Base-by-base conservation (phyloP, 768 basidiomycete genomes). In the Coprinopsis sp. region DNA sequence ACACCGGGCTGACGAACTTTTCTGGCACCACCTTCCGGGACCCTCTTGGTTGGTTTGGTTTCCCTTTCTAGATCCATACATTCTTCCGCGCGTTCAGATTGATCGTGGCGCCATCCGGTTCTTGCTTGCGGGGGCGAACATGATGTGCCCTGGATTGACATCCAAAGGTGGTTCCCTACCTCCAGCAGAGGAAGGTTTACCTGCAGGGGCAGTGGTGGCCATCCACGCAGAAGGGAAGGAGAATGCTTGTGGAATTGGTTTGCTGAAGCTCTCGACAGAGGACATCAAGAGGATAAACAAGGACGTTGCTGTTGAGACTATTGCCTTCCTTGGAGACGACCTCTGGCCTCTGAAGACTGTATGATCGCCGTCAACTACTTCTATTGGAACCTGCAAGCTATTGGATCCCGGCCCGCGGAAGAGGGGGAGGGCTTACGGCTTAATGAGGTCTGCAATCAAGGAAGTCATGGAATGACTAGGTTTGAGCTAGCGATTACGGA, bases 31-130 rank as follows among this genome's bases (percentile, higher is more conserved):
- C 10, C 22, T 19, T 30, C 23, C 37, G 25, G 29, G 40, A 46
- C 45, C 16, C 24, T 33, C 12, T 48, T 34, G 40, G 46, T 49
- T 29, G 33, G 30, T 49, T 36, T 47, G 39, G 44, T 25, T 30
- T 45, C 39, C 39, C 34, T 18, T 46, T 43, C 47, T 64, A 99
- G 95, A 96, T 71, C 96, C 96, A 6, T 86, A 79, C 57, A 73
- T 98, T 53, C 77, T 98, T 25, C 91, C 94, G 4, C 82, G 76
- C 57, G 92, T 95, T 39, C 81, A 84, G 53, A 77, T 98, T 38
- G 96, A 99, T 72, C 85, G 95, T 41, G 96, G 96, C 39, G 96
- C 96, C 44, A 99, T 99, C 69, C 89, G 94, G 27, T 99, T 97
- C 68, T 78, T 99, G 30, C 81, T 99, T 37, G 85, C 83, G 10